Evolutionary conservation across 2,329 filamentous ascomycete genomes (phyloP).

Genomic region (Cladosporium sp.): DNA sequence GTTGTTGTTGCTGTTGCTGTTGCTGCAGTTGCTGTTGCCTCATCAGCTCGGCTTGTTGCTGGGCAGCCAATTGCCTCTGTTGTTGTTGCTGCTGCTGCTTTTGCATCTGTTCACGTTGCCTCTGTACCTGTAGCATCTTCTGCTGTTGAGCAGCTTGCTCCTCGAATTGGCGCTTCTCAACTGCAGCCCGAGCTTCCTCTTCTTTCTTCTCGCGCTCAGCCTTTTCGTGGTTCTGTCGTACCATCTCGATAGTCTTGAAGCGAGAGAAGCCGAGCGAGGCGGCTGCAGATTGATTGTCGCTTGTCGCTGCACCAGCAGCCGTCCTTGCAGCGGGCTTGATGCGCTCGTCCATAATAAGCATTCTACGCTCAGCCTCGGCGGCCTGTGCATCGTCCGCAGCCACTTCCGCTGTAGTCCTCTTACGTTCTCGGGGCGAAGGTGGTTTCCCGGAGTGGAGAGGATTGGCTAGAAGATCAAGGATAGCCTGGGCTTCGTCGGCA

Average conservation of each 20-base stretch:
- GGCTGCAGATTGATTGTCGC: conserved; percentile 71
- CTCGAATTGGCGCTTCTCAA: conserved; percentile 38
- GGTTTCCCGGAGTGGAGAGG: conserved; percentile 74
- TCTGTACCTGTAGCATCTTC: conserved; percentile 47
- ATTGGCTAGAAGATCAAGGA: conserved; percentile 72
- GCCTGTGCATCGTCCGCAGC: conserved; percentile 91
- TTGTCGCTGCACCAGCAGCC: conserved; percentile 61
- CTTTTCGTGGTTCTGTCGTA: conserved; percentile 58
- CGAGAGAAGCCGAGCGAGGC: conserved; percentile 79
- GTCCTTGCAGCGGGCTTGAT: conserved; percentile 62
- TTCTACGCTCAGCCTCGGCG: conserved; percentile 84
- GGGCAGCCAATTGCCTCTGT: conserved; percentile 11
- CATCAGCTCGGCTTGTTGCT: conserved; percentile 25
- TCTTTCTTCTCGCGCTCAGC: conserved; percentile 59
- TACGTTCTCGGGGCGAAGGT: conserved; percentile 83
- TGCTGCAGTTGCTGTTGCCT: conserved; percentile 14
- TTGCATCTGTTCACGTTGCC: conserved; percentile 41
- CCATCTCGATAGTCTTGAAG: conserved; percentile 87
- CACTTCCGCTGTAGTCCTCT: conserved; percentile 91
- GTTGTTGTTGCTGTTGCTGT: conserved; percentile 28
- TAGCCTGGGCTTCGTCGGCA: conserved; percentile 65
- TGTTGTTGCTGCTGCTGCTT: conserved; percentile 34
- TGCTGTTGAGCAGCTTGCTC: conserved; percentile 52
- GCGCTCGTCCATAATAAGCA: conserved; percentile 89
- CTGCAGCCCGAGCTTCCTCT: conserved; percentile 55